Percentiles rank a stretch among this genome's conserved stretches.
phyloP scores from a whole-genome alignment of 2,329 filamentous ascomycete genomes.

The Aspergillus ustus region DNA sequence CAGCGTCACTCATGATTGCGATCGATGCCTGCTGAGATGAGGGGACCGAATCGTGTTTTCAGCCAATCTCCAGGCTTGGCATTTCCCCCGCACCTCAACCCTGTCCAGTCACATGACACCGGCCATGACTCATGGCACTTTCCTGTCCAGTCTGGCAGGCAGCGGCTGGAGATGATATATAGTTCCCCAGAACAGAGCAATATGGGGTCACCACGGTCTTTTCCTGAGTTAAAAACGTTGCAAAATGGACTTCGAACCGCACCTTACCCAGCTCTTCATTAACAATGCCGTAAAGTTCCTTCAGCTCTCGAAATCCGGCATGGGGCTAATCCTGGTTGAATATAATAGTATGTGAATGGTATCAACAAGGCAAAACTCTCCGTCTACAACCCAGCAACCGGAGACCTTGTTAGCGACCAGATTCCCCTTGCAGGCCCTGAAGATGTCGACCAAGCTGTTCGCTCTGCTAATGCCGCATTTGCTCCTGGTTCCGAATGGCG shows the following conservation, averaged over 20 bases:
- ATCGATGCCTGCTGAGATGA: too few relatives aligned
- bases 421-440: constrained; percentile 48
- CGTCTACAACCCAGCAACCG: constrained; percentile 1
- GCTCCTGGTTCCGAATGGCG: constrained; percentile 68
- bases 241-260: background rate
- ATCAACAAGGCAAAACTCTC: background rate
- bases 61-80: too few relatives aligned
- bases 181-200: too few relatives aligned
- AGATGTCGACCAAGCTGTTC: constrained; percentile 72
- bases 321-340: background rate
- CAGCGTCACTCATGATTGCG: background rate
- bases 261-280: constrained; percentile 6
- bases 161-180: too few relatives aligned
- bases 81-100: too few relatives aligned
- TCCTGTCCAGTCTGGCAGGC: too few relatives aligned
- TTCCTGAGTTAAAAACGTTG: background rate
- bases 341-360: background rate
- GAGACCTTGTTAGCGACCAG: constrained; percentile 2
- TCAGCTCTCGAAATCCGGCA: background rate
- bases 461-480: constrained; percentile 83
- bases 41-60: too few relatives aligned
- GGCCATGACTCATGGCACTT: too few relatives aligned
- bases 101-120: too few relatives aligned
- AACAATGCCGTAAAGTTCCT: background rate
- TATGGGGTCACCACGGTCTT: background rate